These are phyloP conservation scores for Leucocoprinus sp. DNA, from an alignment of 768 basidiomycete genomes.

Conservation along the genomic window DNA sequence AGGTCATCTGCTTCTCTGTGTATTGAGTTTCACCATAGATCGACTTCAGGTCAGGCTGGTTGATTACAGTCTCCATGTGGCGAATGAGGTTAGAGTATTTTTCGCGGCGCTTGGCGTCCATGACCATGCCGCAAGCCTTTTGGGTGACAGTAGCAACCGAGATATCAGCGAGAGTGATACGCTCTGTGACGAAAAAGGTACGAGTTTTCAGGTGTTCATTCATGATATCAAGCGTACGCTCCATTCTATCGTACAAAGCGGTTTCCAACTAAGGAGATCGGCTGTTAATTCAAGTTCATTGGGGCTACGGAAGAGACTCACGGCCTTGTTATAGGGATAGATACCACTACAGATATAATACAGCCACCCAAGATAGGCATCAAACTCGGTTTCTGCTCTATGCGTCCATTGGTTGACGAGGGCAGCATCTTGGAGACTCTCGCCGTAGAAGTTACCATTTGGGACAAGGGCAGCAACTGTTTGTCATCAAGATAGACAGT, in stretches of 20 bases:
- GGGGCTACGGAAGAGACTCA: conserved; percentile 24
- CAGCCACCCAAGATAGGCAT: conserved; percentile 27
- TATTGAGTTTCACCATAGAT: conserved; percentile 55
- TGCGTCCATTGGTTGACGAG: conserved; percentile 82
- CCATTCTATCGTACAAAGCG: conserved; percentile 41
- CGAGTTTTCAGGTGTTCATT: conserved; percentile 65
- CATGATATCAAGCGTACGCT: conserved; percentile 54
- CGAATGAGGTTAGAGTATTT: conserved; percentile 75
- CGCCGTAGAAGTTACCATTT: conserved; percentile 72
- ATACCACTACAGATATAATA: conserved; percentile 34
- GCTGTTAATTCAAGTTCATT: not conserved
- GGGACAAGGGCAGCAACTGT: conserved; percentile 71
- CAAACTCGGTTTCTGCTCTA: conserved; percentile 63
- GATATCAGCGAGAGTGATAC: conserved; percentile 91
- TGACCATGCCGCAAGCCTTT: conserved; percentile 40
- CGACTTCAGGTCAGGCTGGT: conserved; percentile 70
- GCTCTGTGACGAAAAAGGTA: conserved; percentile 91
- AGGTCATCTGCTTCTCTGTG: conserved; percentile 64
- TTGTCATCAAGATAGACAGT: conserved; percentile 2
- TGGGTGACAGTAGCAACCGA: conserved; percentile 51
- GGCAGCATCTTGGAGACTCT: conserved; percentile 56
- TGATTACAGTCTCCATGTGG: conserved; percentile 77
- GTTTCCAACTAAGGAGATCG: conserved; percentile 48
- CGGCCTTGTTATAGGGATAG: conserved; percentile 79
- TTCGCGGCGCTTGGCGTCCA: conserved; percentile 61